These are phyloP conservation scores for Phytophthora fragariaefolia DNA, from an alignment of 352 stramenopile species.

Conservation along the genomic window DNA sequence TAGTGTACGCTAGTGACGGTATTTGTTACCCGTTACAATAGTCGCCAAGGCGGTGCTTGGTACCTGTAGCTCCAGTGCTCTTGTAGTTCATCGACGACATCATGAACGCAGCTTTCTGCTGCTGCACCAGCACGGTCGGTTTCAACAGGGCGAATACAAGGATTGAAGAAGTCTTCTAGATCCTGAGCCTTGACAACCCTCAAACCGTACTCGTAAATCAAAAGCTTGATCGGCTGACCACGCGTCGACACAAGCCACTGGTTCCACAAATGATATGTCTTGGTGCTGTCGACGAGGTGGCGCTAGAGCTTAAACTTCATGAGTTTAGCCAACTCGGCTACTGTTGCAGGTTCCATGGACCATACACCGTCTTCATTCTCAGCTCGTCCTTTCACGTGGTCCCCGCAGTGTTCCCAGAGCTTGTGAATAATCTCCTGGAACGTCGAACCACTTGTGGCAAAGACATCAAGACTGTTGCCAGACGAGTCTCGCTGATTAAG, in stretches of 20 bases:
- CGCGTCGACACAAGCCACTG: neutral
- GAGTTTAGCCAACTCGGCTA: neutral
- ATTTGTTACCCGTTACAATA: too few species aligned
- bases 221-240: conserved; percentile 4
- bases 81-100: neutral
- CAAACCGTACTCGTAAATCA: conserved; percentile 22
- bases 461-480: conserved; percentile 5
- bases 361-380: conserved; percentile 3
- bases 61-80: neutral
- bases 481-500: conserved; percentile 1
- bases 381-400: neutral
- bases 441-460: conserved; percentile 6
- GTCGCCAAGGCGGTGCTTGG: too few species aligned
- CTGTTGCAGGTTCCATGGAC: conserved; percentile 3
- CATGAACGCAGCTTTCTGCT: conserved; percentile 5
- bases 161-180: conserved; percentile 2
- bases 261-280: conserved; percentile 13
- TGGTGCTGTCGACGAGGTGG: conserved; percentile 5
- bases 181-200: conserved; percentile 6
- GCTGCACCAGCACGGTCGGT: conserved; percentile 11
- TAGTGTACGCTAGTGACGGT: too few species aligned
- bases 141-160: conserved; percentile 6
- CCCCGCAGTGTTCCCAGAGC: conserved; percentile 11
- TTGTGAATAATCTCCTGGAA: conserved; percentile 17
- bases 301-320: conserved; percentile 20